Evolutionary conservation across 768 basidiomycete genomes (phyloP), one percentile per base, ranked within the genome.

Genomic region (Suillus hirtellus): DNA sequence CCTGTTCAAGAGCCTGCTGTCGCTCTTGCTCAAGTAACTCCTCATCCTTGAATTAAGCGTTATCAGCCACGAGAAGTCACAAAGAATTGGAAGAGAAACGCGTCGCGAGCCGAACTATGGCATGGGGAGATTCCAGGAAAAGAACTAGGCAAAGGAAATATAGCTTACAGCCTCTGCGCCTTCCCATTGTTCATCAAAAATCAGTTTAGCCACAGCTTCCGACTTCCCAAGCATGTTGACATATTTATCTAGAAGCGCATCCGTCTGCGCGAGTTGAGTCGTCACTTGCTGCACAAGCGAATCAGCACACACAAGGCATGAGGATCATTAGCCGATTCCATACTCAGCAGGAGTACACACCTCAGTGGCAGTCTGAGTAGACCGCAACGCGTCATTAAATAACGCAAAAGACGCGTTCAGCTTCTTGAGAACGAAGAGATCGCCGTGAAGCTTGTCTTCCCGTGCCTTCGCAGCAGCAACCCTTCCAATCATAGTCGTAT

Each of bases 121-220:
- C 40, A 34, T 2, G 21, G 43, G 42, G 24, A 34, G 7, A 56
- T 17, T 42, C 8, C 12, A 19, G 10, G 40, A 58, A 27, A 49
- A 14, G 46, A 40, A 40, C 3, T 9, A 14, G 21, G 4, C 8
- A 40, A 42, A 58, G 43, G 27, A 43, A 52, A 52, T 37, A 60
- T 24, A 78, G 11, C 86, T 77, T 70, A 91, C 92, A 50, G 80
- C 84, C 65, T 89, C 88, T 44, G 86, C 89, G 2, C 92, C 92
- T 60, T 83, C 77, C 89, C 89, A 93, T 63, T 84, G 77, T 64
- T 91, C 88, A 71, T 93, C 91, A 64, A 92, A 86, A 19, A 93
- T 85, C 63, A 93, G 74, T 37, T 83, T 83, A 3, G 89, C 78
- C 64, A 85, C 81, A 15, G 85, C 82, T 73, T 92, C 91, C 2